Conservation (phyloP, 495 filamentous ascomycete genomes). For the Podospora anserina region DNA sequence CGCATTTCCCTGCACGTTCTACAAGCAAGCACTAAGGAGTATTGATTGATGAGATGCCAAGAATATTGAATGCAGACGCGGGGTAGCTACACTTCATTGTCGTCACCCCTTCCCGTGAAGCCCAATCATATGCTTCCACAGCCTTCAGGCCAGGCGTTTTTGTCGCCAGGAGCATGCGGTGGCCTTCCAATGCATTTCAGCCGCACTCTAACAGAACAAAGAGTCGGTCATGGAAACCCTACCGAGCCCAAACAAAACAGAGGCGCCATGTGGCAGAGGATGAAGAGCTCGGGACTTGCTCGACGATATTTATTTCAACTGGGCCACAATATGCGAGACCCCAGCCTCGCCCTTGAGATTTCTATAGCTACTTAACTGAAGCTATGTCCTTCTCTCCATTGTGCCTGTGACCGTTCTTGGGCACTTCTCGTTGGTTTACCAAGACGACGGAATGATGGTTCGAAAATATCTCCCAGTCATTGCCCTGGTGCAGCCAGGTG, state of each 20-base stretch:
- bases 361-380: neutral
- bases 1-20: neutral
- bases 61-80: constrained; percentile 12
- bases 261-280: neutral
- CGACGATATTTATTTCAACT: neutral
- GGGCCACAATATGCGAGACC: neutral
- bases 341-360: neutral
- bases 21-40: neutral
- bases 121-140: neutral
- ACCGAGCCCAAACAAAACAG: neutral
- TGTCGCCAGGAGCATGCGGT: neutral
- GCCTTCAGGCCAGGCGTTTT: constrained; percentile 1
- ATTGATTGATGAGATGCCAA: constrained; percentile 6
- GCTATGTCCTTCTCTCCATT: neutral
- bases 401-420: neutral
- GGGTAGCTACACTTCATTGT: constrained; percentile 6
- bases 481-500: constrained; percentile 16
- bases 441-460: constrained; percentile 6
- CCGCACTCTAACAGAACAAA: neutral
- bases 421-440: neutral
- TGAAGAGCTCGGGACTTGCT: neutral
- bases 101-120: neutral
- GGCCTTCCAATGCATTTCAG: neutral
- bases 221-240: neutral
- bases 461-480: constrained; percentile 11